Base-by-base conservation (phyloP, 768 basidiomycete species). In the Leucocoprinus sp. region DNA sequence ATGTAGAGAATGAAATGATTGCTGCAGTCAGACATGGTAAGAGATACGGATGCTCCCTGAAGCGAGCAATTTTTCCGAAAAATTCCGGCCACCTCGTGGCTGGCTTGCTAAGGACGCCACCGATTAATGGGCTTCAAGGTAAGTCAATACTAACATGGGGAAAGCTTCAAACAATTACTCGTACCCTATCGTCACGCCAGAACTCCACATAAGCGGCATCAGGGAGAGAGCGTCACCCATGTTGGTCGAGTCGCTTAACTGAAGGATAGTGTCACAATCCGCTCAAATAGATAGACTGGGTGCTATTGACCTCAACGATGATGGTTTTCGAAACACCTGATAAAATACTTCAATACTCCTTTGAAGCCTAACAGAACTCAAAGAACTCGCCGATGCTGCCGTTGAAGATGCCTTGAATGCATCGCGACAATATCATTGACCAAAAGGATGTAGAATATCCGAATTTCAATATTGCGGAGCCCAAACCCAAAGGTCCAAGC, bases 41-140 rank as follows among this genome's bases (percentile, higher is more conserved):
- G 45, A 77, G 68, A 50, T 76, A 76, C 0, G 71, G 70, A 48
- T 74, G 59, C 1, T 54, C 38, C 2, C 54, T 55, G 37, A 73
- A 55, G 28, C 68, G 58, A 0, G 50, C 28, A 17, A 67, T 50
- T 22, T 64, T 56, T 11, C 82, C 81, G 44, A 86, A 76, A 2
- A 70, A 54, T 21, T 62, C 51, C 5, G 83, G 82, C 65, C 82
- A 86, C 23, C 69, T 72, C 31, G 71, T 69, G 8, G 69, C 74
- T 1, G 85, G 79, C 28, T 72, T 71, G 4, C 81, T 73, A 2
- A 88, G 59, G 6, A 72, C 49, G n/a, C 85, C 85, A 23, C 84
- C 84, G 2, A 85, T 62, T 18, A 77, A 64, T 12, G 84, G 84
- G 1, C 84, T 84, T 31, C 11, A n/a, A 31, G 11, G 31, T 17